Percentiles rank a stretch among this genome's conserved stretches.
These are phyloP conservation scores for Boletus subcaerulescens DNA, from an alignment of 768 basidiomycete genomes.

Conservation along the genomic window DNA sequence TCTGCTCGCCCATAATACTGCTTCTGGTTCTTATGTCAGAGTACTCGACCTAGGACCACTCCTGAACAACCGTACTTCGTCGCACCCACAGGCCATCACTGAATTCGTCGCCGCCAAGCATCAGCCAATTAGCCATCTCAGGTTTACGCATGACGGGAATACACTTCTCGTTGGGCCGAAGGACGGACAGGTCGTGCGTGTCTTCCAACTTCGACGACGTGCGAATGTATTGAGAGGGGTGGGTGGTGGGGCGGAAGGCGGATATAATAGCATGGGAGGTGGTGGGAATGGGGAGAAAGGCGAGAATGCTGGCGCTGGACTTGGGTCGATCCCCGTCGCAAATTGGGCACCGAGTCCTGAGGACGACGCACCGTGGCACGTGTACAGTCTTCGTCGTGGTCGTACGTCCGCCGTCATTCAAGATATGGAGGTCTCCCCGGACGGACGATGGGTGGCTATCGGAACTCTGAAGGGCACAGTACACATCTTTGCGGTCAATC, in stretches of 20 bases:
- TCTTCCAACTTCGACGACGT: constrained; percentile 41
- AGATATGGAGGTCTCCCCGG: constrained; percentile 38
- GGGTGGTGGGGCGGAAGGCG: neutral
- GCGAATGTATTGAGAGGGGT: constrained; percentile 15
- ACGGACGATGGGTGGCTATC: constrained; percentile 68
- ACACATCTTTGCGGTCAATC: constrained; percentile 75
- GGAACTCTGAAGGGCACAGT: constrained; percentile 61
- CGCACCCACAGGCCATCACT: constrained; percentile 18
- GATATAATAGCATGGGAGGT: neutral
- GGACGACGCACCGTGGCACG: constrained; percentile 42
- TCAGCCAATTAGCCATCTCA: constrained; percentile 45
- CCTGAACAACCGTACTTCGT: constrained; percentile 8
- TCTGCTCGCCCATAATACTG: constrained; percentile 5
- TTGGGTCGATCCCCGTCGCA: neutral
- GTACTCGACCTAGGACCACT: constrained; percentile 51
- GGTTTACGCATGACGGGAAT: constrained; percentile 37
- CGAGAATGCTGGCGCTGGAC: neutral
- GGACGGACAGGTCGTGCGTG: constrained; percentile 52
- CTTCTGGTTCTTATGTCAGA: constrained; percentile 45
- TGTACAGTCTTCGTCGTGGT: constrained; percentile 72
- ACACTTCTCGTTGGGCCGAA: constrained; percentile 36
- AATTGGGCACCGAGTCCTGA: constrained; percentile 5
- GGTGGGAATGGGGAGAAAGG: neutral
- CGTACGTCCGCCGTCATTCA: constrained; percentile 65
- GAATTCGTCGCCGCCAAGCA: constrained; percentile 40